phyloP scores from a whole-genome alignment of 1,284 basidiomycete species.

The Porodaedalea pini region DNA sequence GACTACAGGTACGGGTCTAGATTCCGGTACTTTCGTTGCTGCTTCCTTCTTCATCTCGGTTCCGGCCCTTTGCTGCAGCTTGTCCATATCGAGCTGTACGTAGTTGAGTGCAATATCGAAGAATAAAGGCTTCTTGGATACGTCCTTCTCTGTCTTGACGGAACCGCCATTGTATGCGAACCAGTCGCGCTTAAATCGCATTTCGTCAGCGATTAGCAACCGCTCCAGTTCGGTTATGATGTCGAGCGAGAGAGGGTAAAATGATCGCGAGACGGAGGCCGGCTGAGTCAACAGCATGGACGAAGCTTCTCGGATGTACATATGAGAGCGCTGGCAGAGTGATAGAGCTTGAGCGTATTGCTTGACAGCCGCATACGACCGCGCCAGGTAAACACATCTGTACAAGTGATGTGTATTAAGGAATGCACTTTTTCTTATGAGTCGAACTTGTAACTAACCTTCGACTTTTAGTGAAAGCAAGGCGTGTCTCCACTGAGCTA shows the following conservation, averaged over 20 bases:
- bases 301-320: constrained; percentile 67
- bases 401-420: background rate
- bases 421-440: constrained; percentile 13
- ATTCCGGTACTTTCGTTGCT: constrained; percentile 24
- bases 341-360: constrained; percentile 69
- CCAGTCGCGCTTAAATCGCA: constrained; percentile 73
- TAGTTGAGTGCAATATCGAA: constrained; percentile 96
- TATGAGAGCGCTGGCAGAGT: constrained; percentile 61
- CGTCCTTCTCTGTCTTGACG: constrained; percentile 39
- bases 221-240: constrained; percentile 52
- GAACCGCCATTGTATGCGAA: constrained; percentile 72
- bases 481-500: constrained; percentile 69
- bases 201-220: constrained; percentile 45
- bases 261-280: constrained; percentile 39
- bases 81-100: constrained; percentile 79
- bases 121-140: constrained; percentile 79
- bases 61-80: constrained; percentile 67
- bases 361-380: constrained; percentile 65
- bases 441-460: constrained; percentile 40
- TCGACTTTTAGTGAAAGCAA: constrained; percentile 71
- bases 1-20: constrained; percentile 10
- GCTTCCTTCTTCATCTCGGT: constrained; percentile 36
- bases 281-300: constrained; percentile 37
- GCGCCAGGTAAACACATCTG: constrained; percentile 69
- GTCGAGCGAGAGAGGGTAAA: constrained; percentile 49